Evolutionary conservation across 176 grass and related monocot species (phyloP).

Genomic region (Puya raimondii): DNA sequence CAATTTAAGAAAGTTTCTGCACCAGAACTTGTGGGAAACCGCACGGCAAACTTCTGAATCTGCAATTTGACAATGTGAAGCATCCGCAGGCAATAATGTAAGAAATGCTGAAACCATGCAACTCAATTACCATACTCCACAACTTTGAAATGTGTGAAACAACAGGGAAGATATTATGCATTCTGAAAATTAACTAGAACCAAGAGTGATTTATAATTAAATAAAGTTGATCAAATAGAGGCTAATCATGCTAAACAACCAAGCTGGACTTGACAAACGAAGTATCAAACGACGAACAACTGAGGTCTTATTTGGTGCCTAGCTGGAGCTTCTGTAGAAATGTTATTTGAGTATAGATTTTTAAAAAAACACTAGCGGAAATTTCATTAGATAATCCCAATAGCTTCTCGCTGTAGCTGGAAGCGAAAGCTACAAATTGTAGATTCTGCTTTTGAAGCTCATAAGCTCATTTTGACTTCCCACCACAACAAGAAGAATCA

Average conservation of each 20-base stretch:
- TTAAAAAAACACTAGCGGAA: too few species aligned
- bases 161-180: conserved; percentile 1
- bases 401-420: too few species aligned
- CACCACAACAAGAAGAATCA: too few species aligned
- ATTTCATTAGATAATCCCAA: too few species aligned
- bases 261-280: not conserved
- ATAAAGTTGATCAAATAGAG: not conserved
- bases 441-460: too few species aligned
- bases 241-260: not conserved
- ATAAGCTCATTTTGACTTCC: too few species aligned
- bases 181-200: conserved; percentile 8
- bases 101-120: not conserved
- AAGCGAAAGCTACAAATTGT: too few species aligned
- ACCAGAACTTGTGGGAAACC: conserved; percentile 43
- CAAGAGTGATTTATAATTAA: not conserved
- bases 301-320: too few species aligned
- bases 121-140: not conserved
- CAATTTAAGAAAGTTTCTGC: conserved; percentile 65
- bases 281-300: not conserved
- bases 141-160: conserved; percentile 1
- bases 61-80: conserved; percentile 13
- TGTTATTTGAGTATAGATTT: too few species aligned
- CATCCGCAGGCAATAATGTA: not conserved
- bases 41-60: conserved; percentile 87
- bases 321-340: too few species aligned